phyloP scores from a whole-genome alignment of 2,329 filamentous ascomycete species.

The Periconia digitata region DNA sequence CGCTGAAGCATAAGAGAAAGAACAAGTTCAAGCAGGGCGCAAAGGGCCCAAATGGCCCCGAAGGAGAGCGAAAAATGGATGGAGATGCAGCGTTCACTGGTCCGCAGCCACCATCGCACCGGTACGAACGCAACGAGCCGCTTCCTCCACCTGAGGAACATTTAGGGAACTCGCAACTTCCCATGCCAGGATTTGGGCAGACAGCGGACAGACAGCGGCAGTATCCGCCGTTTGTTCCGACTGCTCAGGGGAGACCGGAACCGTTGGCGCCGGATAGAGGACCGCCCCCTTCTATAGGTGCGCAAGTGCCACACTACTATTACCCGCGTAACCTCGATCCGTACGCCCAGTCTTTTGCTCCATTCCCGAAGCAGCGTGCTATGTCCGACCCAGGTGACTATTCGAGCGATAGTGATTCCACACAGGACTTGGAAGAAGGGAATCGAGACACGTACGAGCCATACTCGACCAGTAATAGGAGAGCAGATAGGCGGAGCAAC shows the following conservation, averaged over 20 bases:
- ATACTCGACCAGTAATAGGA: constrained; percentile 1
- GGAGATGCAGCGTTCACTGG: background rate
- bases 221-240: background rate
- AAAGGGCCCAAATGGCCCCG: constrained; percentile 3
- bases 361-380: constrained; percentile 2
- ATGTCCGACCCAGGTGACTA: background rate
- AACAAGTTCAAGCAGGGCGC: too few relatives aligned
- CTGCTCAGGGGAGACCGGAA: background rate
- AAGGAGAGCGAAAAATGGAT: background rate
- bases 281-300: background rate
- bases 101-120: background rate
- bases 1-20: too few relatives aligned
- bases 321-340: background rate
- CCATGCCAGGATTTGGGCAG: background rate
- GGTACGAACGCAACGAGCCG: background rate
- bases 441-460: constrained; percentile 1
- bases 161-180: background rate
- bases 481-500: constrained; percentile 1
- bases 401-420: constrained; percentile 1
- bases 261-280: background rate
- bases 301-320: background rate
- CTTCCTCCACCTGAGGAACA: background rate
- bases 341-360: background rate
- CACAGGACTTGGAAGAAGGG: background rate
- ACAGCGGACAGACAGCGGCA: background rate